phyloP scores from a whole-genome alignment of 768 basidiomycete species.

The Rhizopogon rudus region DNA sequence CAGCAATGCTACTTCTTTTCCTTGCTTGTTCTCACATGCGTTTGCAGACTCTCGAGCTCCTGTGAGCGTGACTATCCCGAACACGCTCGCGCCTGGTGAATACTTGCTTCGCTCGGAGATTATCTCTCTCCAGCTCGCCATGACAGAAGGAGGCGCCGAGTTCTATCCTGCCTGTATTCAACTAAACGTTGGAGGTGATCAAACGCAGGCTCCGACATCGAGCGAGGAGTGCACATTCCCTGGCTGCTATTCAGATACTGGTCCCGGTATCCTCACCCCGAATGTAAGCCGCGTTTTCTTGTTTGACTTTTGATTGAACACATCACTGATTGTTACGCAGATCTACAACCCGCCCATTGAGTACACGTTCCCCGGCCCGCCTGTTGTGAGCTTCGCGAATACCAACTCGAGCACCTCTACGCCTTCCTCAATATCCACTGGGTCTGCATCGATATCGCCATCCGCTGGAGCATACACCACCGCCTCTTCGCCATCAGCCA shows the following conservation, averaged over 20 bases:
- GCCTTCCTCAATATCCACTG: background rate
- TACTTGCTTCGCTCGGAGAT: slow-evolving; percentile 79
- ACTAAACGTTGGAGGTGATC: slow-evolving; percentile 23
- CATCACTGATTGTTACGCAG: slow-evolving; percentile 6
- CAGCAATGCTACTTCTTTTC: slow-evolving; percentile 16
- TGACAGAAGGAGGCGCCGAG: slow-evolving; percentile 46
- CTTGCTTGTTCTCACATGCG: background rate
- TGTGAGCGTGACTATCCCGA: slow-evolving; percentile 41
- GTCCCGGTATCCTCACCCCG: slow-evolving; percentile 62
- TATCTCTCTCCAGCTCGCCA: slow-evolving; percentile 69
- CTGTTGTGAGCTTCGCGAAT: slow-evolving; percentile 38
- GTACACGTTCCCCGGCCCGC: slow-evolving; percentile 54
- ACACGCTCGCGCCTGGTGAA: slow-evolving; percentile 54
- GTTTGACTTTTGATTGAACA: background rate
- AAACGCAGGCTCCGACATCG: slow-evolving; percentile 13
- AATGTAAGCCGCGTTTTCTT: slow-evolving; percentile 24
- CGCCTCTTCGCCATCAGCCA: slow-evolving; percentile 2
- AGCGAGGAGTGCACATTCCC: slow-evolving; percentile 53
- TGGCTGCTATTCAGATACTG: slow-evolving; percentile 63
- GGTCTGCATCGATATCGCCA: slow-evolving; percentile 13
- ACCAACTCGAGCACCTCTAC: slow-evolving; percentile 10
- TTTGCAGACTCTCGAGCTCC: slow-evolving; percentile 30
- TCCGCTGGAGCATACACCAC: slow-evolving; percentile 1
- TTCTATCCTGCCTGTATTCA: slow-evolving; percentile 29
- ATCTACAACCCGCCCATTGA: slow-evolving; percentile 25